These are phyloP conservation scores for Aspergillus saccharolyticus DNA, from an alignment of 495 filamentous ascomycete genomes.

Conservation along the genomic window DNA sequence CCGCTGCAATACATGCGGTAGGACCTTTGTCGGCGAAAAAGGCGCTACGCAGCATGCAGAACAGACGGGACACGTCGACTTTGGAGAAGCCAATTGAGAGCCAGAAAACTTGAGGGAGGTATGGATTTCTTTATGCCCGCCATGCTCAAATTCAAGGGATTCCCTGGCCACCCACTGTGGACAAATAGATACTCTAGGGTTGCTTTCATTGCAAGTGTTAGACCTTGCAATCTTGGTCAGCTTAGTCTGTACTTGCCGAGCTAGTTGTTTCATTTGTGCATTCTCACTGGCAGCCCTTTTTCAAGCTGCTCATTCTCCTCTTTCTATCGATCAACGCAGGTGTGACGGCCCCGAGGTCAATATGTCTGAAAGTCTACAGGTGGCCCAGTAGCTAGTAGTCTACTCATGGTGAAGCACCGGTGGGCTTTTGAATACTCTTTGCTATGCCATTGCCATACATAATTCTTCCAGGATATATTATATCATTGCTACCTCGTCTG, in stretches of 20 bases:
- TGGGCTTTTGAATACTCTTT: no score
- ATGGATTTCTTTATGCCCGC: background rate
- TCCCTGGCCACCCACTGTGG: no score
- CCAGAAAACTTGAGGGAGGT: background rate
- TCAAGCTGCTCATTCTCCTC: background rate
- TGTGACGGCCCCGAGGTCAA: background rate
- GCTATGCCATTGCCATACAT: constrained; percentile 23
- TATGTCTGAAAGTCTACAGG: background rate
- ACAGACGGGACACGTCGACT: constrained; percentile 63
- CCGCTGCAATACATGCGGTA: constrained; percentile 70
- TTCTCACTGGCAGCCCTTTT: no score
- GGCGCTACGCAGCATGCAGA: constrained; percentile 63
- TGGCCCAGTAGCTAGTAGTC: background rate
- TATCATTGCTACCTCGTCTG: constrained; percentile 44
- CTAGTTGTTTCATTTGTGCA: no score
- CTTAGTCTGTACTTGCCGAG: no score
- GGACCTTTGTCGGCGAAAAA: constrained; percentile 68
- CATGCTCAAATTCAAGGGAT: no score
- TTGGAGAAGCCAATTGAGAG: constrained; percentile 55
- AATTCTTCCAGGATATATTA: constrained; percentile 21
- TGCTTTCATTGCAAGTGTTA: no score
- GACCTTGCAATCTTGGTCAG: no score
- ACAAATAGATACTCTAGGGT: no score
- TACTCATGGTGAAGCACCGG: background rate
- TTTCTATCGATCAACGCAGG: no score